Evolutionary conservation across 805 yeast species (phyloP), one percentile per base, ranked within the genome.

Genomic region (Yamadazyma endophytica): DNA sequence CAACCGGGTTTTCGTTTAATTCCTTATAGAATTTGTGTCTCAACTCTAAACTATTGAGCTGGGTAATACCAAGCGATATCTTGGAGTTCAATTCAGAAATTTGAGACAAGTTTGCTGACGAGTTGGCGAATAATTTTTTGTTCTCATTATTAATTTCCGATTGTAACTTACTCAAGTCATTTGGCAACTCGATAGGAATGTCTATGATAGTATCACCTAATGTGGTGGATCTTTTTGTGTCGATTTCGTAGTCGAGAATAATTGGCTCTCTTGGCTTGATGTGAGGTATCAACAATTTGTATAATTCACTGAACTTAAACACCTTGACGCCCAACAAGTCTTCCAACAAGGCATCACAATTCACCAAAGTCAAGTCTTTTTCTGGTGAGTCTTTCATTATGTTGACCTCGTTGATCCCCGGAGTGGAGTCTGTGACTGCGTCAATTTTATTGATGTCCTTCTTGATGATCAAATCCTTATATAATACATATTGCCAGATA

Each of bases 261-360:
- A 92, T 77, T 15, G 98, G 97, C 37, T 80, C 82, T 9, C 85
- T 64, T 12, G 96, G 96, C 36, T 83, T 61, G 50, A 89, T 85
- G 41, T 75, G 79, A 5, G 76, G 78, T 13, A 76, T 70, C 18
- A 84, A 61, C 23, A 77, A 58, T 46, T 83, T 87, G 48, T 84
- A 71, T 32, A 92, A 69, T 43, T 82, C 86, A 20, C 83, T 75
- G 50, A 87, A 77, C 35, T 77, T 70, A 44, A 86, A 70, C 30
- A 73, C 69, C 30, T 73, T 73, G 13, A 64, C 64, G 30, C 64
- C 68, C 42, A 75, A 65, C 24, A 75, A 64, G 19, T 57, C 58
- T 44, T 48, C 57, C 40, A 75, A 59, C 5, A 70, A 50, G 12
- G 64, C 74, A 49, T 75, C 81, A 15, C 61, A 47, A 37, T 53